Evolutionary conservation across 257 asterid genomes (phyloP).

Genomic region (Solanum piurae): DNA sequence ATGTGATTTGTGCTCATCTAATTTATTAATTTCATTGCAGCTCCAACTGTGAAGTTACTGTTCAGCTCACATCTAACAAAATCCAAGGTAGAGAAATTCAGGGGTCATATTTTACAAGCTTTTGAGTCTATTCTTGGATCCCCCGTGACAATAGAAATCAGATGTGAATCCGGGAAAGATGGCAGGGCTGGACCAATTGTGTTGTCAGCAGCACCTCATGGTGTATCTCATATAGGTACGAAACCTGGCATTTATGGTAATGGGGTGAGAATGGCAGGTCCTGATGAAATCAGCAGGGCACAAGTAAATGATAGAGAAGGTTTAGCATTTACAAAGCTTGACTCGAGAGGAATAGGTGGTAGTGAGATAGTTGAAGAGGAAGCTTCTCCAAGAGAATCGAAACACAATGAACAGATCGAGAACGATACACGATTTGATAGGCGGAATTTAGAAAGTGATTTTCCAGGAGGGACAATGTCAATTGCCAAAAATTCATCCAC

Average conservation of each 20-base stretch:
- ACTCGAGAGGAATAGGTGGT: conserved; percentile 22
- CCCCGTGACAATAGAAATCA: conserved; percentile 72
- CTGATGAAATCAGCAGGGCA: conserved; percentile 17
- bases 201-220: conserved; percentile 39
- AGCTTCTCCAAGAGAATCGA: conserved; percentile 18
- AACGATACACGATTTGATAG: conserved; percentile 1
- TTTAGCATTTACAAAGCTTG: neutral
- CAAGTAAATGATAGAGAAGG: conserved; percentile 16
- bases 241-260: neutral
- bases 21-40: conserved; percentile 29
- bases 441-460: conserved; percentile 7
- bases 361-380: conserved; percentile 67
- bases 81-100: conserved; percentile 71
- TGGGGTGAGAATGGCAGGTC: conserved; percentile 5
- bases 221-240: conserved; percentile 8
- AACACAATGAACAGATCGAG: neutral
- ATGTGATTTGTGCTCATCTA: neutral
- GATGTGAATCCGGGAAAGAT: conserved; percentile 49
- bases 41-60: conserved; percentile 73
- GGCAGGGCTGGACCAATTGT: conserved; percentile 21
- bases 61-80: conserved; percentile 63
- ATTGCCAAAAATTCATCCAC: conserved; percentile 1
- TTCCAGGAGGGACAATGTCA: conserved; percentile 5
- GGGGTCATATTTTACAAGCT: conserved; percentile 66
- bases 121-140: conserved; percentile 78